Conservation (phyloP, 2,329 filamentous ascomycete genomes). For the Venturia aucupariae region DNA sequence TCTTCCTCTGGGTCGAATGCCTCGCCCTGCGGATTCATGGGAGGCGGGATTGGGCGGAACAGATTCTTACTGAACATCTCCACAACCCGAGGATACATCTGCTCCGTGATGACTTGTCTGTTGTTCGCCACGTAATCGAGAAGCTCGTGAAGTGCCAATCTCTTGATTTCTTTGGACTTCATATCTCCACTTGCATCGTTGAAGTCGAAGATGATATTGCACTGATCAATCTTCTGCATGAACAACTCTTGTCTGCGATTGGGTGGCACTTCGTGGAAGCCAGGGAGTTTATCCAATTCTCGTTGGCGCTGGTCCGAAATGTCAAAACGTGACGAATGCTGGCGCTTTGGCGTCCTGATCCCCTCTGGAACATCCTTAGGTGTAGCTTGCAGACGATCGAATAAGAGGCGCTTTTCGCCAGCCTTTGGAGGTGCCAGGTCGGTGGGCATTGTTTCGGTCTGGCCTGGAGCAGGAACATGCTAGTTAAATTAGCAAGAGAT, state of each 20-base stretch:
- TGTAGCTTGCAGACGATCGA: slow-evolving; percentile 81
- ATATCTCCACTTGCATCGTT: slow-evolving; percentile 97
- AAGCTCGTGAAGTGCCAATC: slow-evolving; percentile 87
- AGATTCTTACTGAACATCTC: slow-evolving; percentile 99
- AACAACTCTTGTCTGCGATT: slow-evolving; percentile 93
- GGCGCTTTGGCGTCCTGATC: slow-evolving; percentile 86
- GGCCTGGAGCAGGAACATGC: slow-evolving; percentile 88
- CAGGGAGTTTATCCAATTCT: slow-evolving; percentile 92
- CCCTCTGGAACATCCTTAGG: slow-evolving; percentile 96
- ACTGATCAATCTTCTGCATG: slow-evolving; percentile 99
- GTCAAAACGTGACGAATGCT: slow-evolving; percentile 96
- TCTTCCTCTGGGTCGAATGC: slow-evolving; percentile 98
- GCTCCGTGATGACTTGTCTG: slow-evolving; percentile 93
- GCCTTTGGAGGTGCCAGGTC: slow-evolving; percentile 91
- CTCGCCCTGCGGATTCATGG: slow-evolving; percentile 95
- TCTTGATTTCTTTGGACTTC: slow-evolving; percentile 99
- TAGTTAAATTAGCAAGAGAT: slow-evolving; percentile 28
- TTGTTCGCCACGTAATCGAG: slow-evolving; percentile 99
- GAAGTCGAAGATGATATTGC: slow-evolving; percentile 99
- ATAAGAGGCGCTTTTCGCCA: slow-evolving; percentile 79
- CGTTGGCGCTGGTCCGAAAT: slow-evolving; percentile 83
- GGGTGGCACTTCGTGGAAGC: slow-evolving; percentile 94
- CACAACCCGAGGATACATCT: slow-evolving; percentile 96
- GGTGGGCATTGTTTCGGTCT: slow-evolving; percentile 95
- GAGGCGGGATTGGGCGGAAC: slow-evolving; percentile 92